Percentiles rank a stretch among this genome's conserved stretches.
These are phyloP conservation scores for Cyclocybe cylindracea DNA, from an alignment of 768 basidiomycete genomes.

Conservation along the genomic window DNA sequence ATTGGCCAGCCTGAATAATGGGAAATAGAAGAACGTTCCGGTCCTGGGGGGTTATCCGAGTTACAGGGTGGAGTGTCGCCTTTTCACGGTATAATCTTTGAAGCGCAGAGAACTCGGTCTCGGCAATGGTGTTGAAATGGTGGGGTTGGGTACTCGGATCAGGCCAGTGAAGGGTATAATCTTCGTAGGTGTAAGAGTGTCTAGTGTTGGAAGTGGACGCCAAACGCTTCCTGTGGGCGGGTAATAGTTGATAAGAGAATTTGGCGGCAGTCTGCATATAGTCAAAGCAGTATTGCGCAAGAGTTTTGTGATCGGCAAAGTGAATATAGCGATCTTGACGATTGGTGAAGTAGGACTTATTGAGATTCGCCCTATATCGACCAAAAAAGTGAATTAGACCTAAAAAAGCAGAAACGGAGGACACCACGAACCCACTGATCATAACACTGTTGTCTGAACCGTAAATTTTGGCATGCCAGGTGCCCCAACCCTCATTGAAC, in stretches of 20 bases:
- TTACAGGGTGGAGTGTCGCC: not conserved
- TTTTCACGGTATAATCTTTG: constrained; percentile 44
- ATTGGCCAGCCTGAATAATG: constrained; percentile 87
- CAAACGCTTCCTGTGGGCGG: constrained; percentile 9
- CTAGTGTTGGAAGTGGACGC: constrained; percentile 9
- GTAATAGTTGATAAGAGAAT: constrained; percentile 69
- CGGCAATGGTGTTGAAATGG: constrained; percentile 61
- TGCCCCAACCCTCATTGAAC: constrained; percentile 98
- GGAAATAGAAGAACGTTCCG: constrained; percentile 65
- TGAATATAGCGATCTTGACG: constrained; percentile 94
- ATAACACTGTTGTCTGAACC: constrained; percentile 91
- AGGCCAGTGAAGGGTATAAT: constrained; percentile 67
- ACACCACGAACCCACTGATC: constrained; percentile 75
- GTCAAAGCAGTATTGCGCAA: constrained; percentile 84
- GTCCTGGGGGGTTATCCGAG: not conserved
- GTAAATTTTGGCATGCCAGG: constrained; percentile 98
- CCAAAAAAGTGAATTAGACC: not conserved
- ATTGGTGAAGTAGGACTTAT: constrained; percentile 89
- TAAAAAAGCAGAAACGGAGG: not conserved
- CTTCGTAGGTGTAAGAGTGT: constrained; percentile 36
- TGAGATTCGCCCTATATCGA: constrained; percentile 81
- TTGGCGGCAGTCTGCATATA: constrained; percentile 68
- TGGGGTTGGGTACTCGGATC: constrained; percentile 67
- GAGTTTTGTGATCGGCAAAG: constrained; percentile 55
- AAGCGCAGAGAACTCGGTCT: constrained; percentile 55